phyloP scores from a whole-genome alignment of 208 protist genomes.

The Acanthamoeba castellanii region DNA sequence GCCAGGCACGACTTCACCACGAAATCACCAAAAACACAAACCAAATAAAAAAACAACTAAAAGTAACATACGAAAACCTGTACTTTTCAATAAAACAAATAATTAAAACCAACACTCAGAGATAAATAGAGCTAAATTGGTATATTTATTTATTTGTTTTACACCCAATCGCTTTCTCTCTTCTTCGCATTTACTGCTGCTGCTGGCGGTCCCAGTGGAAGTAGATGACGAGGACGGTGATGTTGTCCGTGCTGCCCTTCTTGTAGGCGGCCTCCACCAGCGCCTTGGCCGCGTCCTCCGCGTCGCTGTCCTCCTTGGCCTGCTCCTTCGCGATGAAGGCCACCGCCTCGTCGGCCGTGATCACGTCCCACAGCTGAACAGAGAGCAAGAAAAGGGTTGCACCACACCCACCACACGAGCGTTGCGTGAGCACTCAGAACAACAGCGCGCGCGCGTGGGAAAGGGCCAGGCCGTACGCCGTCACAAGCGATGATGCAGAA shows the following conservation, averaged over 20 bases:
- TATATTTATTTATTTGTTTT: too few relatives aligned
- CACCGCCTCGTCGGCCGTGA: conserved; percentile 18
- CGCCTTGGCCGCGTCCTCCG: conserved; percentile 35
- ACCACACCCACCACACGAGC: not conserved
- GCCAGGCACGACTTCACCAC: too few relatives aligned
- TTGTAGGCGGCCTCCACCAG: conserved; percentile 60
- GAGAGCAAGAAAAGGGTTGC: not conserved
- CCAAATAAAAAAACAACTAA: too few relatives aligned
- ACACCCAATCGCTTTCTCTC: too few relatives aligned
- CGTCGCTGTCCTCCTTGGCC: not conserved
- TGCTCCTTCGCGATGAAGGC: conserved; percentile 3
- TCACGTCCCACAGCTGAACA: conserved; percentile 48
- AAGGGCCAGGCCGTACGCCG: not conserved
- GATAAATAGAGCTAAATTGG: too few relatives aligned
- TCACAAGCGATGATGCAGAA: conserved; percentile 67
- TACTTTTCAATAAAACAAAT: too few relatives aligned
- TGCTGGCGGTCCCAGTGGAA: conserved; percentile 7
- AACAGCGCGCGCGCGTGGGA: not conserved
- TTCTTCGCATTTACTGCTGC: too few relatives aligned
- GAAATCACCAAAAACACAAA: too few relatives aligned
- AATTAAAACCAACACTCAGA: too few relatives aligned
- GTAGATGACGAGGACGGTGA: conserved; percentile 35
- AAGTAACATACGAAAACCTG: too few relatives aligned
- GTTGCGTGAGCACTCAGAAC: not conserved
- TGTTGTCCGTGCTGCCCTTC: conserved; percentile 65